Conservation (phyloP, 1,284 basidiomycete species). For the Ceraceosorus guamensis region DNA sequence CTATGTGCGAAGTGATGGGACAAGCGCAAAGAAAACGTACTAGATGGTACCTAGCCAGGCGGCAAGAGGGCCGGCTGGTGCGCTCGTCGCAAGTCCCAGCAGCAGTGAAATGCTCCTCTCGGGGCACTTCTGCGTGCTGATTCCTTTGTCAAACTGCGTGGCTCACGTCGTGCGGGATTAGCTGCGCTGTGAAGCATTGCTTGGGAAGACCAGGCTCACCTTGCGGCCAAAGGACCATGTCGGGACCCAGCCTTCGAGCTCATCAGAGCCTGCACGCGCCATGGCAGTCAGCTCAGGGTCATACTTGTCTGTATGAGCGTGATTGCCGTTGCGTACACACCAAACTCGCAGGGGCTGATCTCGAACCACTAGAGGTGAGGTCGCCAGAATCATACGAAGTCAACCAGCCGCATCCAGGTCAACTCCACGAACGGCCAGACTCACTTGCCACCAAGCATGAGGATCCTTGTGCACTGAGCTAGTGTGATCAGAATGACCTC, state of each 20-base stretch:
- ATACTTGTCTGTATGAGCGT: too few relatives aligned
- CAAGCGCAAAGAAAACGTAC: too few relatives aligned
- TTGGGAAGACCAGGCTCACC: too few relatives aligned
- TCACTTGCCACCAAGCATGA: conserved; percentile 16
- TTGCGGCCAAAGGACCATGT: conserved; percentile 43
- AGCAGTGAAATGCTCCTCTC: conserved; percentile 38
- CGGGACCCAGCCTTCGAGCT: conserved; percentile 47
- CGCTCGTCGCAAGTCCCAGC: conserved; percentile 45
- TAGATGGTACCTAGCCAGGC: conserved; percentile 40
- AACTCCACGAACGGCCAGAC: too few relatives aligned
- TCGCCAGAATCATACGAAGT: too few relatives aligned
- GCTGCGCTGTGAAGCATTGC: too few relatives aligned
- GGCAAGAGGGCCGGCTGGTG: conserved; percentile 43
- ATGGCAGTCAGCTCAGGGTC: too few relatives aligned
- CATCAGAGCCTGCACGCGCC: conserved; percentile 16
- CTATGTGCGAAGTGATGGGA: too few relatives aligned
- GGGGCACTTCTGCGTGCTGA: conserved; percentile 12
- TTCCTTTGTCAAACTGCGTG: conserved; percentile 36
- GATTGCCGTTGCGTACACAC: conserved; percentile 3
- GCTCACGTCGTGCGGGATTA: too few relatives aligned
- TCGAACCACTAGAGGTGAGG: conserved; percentile 37
- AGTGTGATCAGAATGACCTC: background rate
- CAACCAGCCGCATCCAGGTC: too few relatives aligned
- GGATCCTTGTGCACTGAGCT: background rate
- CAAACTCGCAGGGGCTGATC: conserved; percentile 44